These are phyloP conservation scores for Geotrichum europaeum DNA, from an alignment of 1,139 yeast species.

Conservation along the genomic window DNA sequence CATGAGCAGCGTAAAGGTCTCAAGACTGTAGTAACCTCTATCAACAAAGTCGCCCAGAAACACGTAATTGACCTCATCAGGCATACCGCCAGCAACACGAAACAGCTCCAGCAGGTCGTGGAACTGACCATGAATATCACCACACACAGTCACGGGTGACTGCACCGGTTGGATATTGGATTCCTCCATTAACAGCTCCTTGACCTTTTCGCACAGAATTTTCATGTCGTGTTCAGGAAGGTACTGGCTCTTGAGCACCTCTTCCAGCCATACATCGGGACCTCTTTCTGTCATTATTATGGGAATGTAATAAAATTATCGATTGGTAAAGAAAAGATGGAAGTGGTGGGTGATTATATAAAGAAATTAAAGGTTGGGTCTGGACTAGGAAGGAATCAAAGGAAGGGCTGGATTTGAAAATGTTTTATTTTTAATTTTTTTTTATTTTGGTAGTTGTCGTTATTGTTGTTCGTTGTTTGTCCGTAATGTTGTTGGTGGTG, in stretches of 20 bases:
- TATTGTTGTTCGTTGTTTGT: background rate
- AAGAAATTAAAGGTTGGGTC: background rate
- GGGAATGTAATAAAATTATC: background rate
- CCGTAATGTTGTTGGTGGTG: background rate
- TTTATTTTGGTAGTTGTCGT: background rate
- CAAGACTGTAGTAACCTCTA: constrained; percentile 89
- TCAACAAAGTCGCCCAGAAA: constrained; percentile 96
- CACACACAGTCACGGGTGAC: constrained; percentile 97
- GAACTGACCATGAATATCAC: constrained; percentile 97
- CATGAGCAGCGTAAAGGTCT: constrained; percentile 86
- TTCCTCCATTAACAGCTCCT: constrained; percentile 85
- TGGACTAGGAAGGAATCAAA: background rate
- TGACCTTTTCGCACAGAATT: constrained; percentile 88
- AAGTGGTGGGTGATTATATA: background rate
- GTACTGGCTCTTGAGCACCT: constrained; percentile 82
- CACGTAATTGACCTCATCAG: constrained; percentile 67
- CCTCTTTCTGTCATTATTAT: constrained; percentile 64
- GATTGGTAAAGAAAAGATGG: background rate
- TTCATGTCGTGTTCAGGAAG: constrained; percentile 93
- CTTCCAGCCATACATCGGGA: constrained; percentile 95
- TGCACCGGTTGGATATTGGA: constrained; percentile 94
- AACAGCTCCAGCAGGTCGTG: constrained; percentile 90
- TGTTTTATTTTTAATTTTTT: background rate
- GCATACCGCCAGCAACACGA: constrained; percentile 91
- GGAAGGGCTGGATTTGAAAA: background rate